These are phyloP conservation scores for Arctium minus DNA, from an alignment of 129 eudicot genomes.

Conservation along the genomic window DNA sequence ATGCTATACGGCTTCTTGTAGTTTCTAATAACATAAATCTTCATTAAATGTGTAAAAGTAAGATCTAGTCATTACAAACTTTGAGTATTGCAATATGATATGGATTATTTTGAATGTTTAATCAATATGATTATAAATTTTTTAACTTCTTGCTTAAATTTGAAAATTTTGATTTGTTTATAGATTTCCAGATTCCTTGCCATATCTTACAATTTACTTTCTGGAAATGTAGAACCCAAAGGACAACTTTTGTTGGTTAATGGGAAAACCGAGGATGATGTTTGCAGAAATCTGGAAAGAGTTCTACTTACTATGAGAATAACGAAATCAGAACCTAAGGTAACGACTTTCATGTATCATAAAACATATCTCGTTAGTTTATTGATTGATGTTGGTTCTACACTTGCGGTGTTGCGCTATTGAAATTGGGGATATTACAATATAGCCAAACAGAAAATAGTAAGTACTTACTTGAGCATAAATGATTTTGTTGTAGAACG, in stretches of 20 bases:
- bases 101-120: background rate
- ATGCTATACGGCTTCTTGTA: background rate
- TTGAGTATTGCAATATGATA: background rate
- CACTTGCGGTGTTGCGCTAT: background rate
- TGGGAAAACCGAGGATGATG: slow-evolving; percentile 96
- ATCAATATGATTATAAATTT: background rate
- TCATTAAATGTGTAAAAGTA: too few relatives aligned
- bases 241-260: slow-evolving; percentile 87
- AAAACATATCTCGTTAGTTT: background rate
- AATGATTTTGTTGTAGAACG: background rate
- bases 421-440: background rate
- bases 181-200: background rate
- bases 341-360: slow-evolving; percentile 11
- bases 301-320: slow-evolving; percentile 92
- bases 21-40: too few relatives aligned
- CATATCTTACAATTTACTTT: slow-evolving; percentile 12
- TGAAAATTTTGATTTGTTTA: background rate
- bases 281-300: slow-evolving; percentile 82
- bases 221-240: slow-evolving; percentile 65
- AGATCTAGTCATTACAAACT: background rate
- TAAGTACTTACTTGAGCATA: background rate
- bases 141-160: slow-evolving; percentile 2
- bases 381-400: slow-evolving; percentile 10
- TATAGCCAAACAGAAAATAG: background rate
- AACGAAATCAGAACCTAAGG: slow-evolving; percentile 94